Evolutionary conservation across 495 filamentous ascomycete species (phyloP).

Genomic region (Tuber calosporum): DNA sequence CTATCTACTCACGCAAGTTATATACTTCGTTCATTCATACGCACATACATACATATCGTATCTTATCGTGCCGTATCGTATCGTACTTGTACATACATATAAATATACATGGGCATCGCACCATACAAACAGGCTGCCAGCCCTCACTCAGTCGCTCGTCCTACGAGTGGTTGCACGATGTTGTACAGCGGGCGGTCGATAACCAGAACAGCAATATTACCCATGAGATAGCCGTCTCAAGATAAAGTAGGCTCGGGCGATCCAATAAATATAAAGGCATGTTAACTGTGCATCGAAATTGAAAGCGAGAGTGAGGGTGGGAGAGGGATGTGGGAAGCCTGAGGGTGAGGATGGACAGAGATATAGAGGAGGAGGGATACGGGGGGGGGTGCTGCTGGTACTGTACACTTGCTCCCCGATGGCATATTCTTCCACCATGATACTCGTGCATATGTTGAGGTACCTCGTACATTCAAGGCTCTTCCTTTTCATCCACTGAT

Average conservation of each 20-base stretch:
- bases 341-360: background rate
- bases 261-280: background rate
- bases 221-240: background rate
- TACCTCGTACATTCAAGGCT: background rate
- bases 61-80: background rate
- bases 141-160: background rate
- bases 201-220: background rate
- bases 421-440: background rate
- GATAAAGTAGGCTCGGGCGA: constrained; percentile 3
- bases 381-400: background rate
- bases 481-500: background rate
- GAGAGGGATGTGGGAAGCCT: background rate
- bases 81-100: constrained; percentile 3
- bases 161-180: background rate
- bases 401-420: background rate
- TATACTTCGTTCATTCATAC: background rate
- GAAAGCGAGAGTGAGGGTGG: background rate
- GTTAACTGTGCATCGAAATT: background rate
- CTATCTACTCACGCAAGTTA: background rate
- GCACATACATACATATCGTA: constrained; percentile 1
- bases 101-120: background rate
- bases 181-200: background rate
- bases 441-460: constrained; percentile 2
- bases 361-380: background rate
- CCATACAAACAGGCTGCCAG: background rate